Evolutionary conservation across 2,329 filamentous ascomycete species (phyloP), one percentile per base, ranked within the genome.

Genomic region (Diaporthe sp.): DNA sequence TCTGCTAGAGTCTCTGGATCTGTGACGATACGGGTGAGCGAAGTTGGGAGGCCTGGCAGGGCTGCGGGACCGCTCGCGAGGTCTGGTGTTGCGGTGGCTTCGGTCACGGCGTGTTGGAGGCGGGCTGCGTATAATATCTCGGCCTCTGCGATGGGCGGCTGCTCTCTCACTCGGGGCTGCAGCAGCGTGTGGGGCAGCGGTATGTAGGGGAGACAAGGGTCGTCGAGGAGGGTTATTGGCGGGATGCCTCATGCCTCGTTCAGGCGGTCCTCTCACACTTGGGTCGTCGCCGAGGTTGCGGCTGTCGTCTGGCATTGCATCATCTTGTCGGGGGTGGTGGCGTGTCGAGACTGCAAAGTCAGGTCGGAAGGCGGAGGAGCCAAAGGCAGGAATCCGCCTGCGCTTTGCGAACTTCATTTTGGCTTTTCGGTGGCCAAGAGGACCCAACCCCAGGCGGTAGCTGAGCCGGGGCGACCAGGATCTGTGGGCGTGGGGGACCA

Each of bases 221-320:
- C 79, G 79, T 78, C 79, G 79, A 77, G 81, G 80, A 79, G 79
- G 47, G 57, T 60, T 34, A 34, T 34, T 60, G 28, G n/a, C 25
- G 61, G 47, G 22, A 31, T 74, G 57, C 37, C 71, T 84, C 82
- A 83, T 84, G 81, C 81, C 83, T 80, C 80, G 80, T 70, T 78
- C 81, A 81, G 82, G 79, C 76, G 82, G 82, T 79, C 82, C 80
- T 81, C 81, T 82, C 79, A 84, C 82, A 81, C 80, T 81, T 80
- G 79, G 81, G 73, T 83, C 81, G 80, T 81, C 80, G 78, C 79
- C 80, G 79, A 80, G 79, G 77, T 77, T 49, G 80, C 79, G 82
- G 77, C 81, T 81, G 83, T 86, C 84, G 82, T 85, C 82, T 83
- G 84, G 83, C 83, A 86, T 85, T 78, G 83, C 83, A 83, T 81